A percentile compares a stretch with the other conserved stretches of the same genome.
phyloP scores from a whole-genome alignment of 768 basidiomycete species.

The Boletus barrowsii region DNA sequence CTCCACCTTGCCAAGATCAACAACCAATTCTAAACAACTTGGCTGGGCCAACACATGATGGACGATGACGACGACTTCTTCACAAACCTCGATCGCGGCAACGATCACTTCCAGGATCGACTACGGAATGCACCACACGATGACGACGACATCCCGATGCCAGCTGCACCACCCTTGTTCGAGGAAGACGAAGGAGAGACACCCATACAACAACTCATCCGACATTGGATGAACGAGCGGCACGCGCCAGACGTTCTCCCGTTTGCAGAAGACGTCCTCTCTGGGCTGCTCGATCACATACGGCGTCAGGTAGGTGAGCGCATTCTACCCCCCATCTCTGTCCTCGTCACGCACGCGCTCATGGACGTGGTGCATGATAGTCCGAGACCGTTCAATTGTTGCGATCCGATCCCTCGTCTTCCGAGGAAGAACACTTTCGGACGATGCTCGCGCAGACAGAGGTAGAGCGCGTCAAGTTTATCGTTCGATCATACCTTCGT shows the following conservation, averaged over 20 bases:
- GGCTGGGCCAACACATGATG: slow-evolving; percentile 1
- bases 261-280: slow-evolving; percentile 66
- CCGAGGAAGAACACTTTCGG: slow-evolving; percentile 90
- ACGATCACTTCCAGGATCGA: slow-evolving; percentile 33
- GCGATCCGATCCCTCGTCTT: slow-evolving; percentile 76
- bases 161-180: slow-evolving; percentile 23
- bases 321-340: neutral
- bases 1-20: too few species aligned
- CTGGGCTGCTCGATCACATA: slow-evolving; percentile 68
- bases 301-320: slow-evolving; percentile 67
- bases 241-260: slow-evolving; percentile 78
- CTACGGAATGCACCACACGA: slow-evolving; percentile 34
- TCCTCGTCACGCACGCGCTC: neutral
- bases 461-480: slow-evolving; percentile 90
- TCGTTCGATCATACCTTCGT: slow-evolving; percentile 85
- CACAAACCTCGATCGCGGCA: slow-evolving; percentile 19
- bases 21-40: too few species aligned
- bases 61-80: slow-evolving; percentile 30
- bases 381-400: slow-evolving; percentile 74
- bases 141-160: slow-evolving; percentile 30
- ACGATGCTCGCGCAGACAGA: slow-evolving; percentile 94
- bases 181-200: slow-evolving; percentile 47
- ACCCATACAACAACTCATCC: slow-evolving; percentile 64
- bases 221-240: slow-evolving; percentile 86
- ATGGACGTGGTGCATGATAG: slow-evolving; percentile 38